A percentile compares a stretch with the other conserved stretches of the same genome.
These are phyloP conservation scores for Picochlorum sp. DNA, from an alignment of 139 green algal genomes.

Conservation along the genomic window DNA sequence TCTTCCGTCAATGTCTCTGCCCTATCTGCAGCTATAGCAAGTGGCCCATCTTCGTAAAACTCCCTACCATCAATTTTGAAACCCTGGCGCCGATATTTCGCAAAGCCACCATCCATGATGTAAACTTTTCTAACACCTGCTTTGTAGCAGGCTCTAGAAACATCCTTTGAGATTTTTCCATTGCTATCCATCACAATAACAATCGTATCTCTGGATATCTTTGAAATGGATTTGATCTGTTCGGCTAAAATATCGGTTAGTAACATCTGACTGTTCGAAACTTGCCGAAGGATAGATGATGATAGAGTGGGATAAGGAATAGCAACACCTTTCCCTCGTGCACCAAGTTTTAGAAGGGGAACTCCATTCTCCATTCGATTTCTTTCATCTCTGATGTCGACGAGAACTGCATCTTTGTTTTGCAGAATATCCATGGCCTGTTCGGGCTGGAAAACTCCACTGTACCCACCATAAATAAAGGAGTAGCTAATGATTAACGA, in stretches of 20 bases:
- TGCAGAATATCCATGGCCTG: conserved; percentile 25
- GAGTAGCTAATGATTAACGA: no score
- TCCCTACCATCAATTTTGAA: conserved; percentile 15
- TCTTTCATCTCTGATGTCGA: conserved; percentile 44
- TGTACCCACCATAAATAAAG: conserved; percentile 32
- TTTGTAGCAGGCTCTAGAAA: conserved; percentile 17
- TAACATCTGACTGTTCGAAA: conserved; percentile 24
- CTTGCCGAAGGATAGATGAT: conserved; percentile 13
- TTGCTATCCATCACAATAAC: conserved; percentile 28
- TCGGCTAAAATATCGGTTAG: conserved; percentile 27
- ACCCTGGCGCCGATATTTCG: conserved; percentile 24
- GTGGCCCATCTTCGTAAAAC: conserved; percentile 21
- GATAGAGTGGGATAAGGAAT: conserved; percentile 22
- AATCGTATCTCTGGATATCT: conserved; percentile 8
- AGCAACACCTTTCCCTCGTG: conserved; percentile 35
- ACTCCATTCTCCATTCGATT: conserved; percentile 31
- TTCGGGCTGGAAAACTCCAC: conserved; percentile 27
- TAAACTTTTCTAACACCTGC: conserved; percentile 17
- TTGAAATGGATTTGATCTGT: conserved; percentile 28
- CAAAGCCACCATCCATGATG: conserved; percentile 34
- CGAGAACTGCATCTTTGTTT: conserved; percentile 37
- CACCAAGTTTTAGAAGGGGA: conserved; percentile 37
- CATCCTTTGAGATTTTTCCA: conserved; percentile 17
- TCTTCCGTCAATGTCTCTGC: conserved; percentile 23
- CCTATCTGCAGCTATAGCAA: conserved; percentile 32